phyloP scores from a whole-genome alignment of 805 yeast genomes.

The Starmerella lactis-condensi region DNA sequence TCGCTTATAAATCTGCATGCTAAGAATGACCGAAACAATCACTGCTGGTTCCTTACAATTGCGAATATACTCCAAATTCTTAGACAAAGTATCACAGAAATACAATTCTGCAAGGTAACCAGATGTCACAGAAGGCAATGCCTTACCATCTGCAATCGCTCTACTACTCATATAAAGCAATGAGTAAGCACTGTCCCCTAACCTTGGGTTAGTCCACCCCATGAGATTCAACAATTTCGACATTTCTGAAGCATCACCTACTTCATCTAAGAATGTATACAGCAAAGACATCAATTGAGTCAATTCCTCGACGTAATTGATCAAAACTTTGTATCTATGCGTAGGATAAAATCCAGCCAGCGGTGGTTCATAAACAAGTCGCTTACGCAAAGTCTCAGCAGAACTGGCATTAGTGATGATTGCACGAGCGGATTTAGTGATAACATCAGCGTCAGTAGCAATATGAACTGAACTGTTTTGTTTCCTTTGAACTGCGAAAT shows the following conservation, averaged over 20 bases:
- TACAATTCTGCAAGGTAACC: conserved; percentile 16
- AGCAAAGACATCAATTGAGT: conserved; percentile 16
- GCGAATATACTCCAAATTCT: neutral
- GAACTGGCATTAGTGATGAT: conserved; percentile 12
- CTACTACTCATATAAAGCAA: conserved; percentile 20
- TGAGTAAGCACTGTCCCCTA: conserved; percentile 19
- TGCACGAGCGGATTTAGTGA: conserved; percentile 12
- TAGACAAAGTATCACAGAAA: conserved; percentile 1
- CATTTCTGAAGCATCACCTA: conserved; percentile 15
- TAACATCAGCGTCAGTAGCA: conserved; percentile 13
- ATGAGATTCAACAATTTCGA: conserved; percentile 13
- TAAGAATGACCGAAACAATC: conserved; percentile 15
- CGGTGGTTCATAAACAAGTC: conserved; percentile 22
- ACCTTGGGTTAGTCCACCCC: conserved; percentile 20
- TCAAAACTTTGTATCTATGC: conserved; percentile 18
- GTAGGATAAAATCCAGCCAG: conserved; percentile 22
- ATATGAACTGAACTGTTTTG: conserved; percentile 15
- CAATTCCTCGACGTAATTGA: conserved; percentile 16
- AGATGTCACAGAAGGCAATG: conserved; percentile 22
- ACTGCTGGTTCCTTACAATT: conserved; percentile 3
- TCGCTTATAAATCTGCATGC: conserved; percentile 20
- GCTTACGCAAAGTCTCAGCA: conserved; percentile 12
- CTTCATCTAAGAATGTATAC: conserved; percentile 18
- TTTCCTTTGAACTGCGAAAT: conserved; percentile 19
- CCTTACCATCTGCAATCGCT: conserved; percentile 18